Percentiles rank a stretch among this genome's conserved stretches.
phyloP scores from a whole-genome alignment of 2,329 filamentous ascomycete genomes.

The Emmonsia crescens region DNA sequence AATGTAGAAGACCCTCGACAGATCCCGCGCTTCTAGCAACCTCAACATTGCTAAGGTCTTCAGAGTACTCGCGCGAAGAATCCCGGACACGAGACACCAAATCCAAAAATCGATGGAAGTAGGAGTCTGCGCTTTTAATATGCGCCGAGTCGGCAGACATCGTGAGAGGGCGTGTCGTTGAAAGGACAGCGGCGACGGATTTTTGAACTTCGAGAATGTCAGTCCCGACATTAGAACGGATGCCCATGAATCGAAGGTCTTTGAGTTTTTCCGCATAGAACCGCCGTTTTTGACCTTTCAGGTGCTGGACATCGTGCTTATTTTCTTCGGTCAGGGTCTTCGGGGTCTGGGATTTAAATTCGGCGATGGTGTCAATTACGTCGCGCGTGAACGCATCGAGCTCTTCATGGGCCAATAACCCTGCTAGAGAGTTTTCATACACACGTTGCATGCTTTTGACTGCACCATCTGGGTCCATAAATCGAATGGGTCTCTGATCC shows the following conservation, averaged over 20 bases:
- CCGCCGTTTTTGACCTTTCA: slow-evolving; percentile 82
- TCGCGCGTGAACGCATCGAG: slow-evolving; percentile 59
- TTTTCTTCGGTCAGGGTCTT: slow-evolving; percentile 74
- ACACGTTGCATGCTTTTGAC: slow-evolving; percentile 63
- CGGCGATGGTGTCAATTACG: slow-evolving; percentile 55
- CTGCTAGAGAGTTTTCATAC: slow-evolving; percentile 41
- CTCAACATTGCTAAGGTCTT: slow-evolving; percentile 74
- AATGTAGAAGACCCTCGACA: slow-evolving; percentile 70
- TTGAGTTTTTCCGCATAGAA: slow-evolving; percentile 83
- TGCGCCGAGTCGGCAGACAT: slow-evolving; percentile 14
- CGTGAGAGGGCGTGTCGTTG: slow-evolving; percentile 39
- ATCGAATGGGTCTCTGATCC: slow-evolving; percentile 47
- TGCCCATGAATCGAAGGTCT: slow-evolving; percentile 74
- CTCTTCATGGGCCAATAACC: slow-evolving; percentile 47
- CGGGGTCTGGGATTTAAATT: slow-evolving; percentile 77
- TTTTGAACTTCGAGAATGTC: slow-evolving; percentile 63
- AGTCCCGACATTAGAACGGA: slow-evolving; percentile 69
- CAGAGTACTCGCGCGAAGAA: slow-evolving; percentile 61
- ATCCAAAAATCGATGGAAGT: slow-evolving; percentile 71
- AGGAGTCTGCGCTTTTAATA: slow-evolving; percentile 49
- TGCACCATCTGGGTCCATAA: slow-evolving; percentile 60
- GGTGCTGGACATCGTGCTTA: slow-evolving; percentile 69
- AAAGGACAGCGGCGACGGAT: slow-evolving; percentile 58
- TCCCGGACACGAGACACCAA: slow-evolving; percentile 57
- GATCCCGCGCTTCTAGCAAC: slow-evolving; percentile 68